Evolutionary conservation across 495 filamentous ascomycete genomes (phyloP), one percentile per base, ranked within the genome.

Genomic region (Collariella sp.): DNA sequence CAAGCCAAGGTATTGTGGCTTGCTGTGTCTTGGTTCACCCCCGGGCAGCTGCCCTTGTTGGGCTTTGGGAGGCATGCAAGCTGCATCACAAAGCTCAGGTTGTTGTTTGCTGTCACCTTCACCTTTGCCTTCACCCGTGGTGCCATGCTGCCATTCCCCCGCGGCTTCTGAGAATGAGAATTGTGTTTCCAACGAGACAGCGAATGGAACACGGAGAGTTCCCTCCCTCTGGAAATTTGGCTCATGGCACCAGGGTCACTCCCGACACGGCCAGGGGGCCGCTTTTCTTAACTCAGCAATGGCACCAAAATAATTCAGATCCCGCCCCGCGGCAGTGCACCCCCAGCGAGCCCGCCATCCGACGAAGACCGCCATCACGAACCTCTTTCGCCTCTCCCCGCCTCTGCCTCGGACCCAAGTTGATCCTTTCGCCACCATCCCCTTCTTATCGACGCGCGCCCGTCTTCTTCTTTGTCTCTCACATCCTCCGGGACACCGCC

Each of bases 191-290:
- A 16, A 18, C 7, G 3, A 18, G 26, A 1, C 9, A 16, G 26
- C 26, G 26, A n/a, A n/a, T n/a, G n/a, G n/a, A n/a, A n/a, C n/a
- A n/a, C n/a, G n/a, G n/a, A n/a, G n/a, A n/a, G n/a, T n/a, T n/a
- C n/a, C n/a, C n/a, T 41, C 26, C 24, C 35, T 15, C 38, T 19
- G 26, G 49, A 45, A 40, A 44, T 40, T n/a, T 39, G n/a, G 42
- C 51, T 39, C 36, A 45, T 20, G 20, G 24, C 15, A 48, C 44
- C 46, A 24, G 44, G 52, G 34, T 15, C 18, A 15, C 9, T 5
- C 12, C 42, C 42, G 31, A 46, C 51, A 43, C 51, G 55, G 46
- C 62, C 62, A 67, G 65, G 65, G 62, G 65, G 60, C 65, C 54
- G 60, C 51, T 52, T 67, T 67, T 54, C n/a, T n/a, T n/a, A n/a